Evolutionary conservation across 345 rosid genomes (phyloP).

Genomic region (Populus alba): DNA sequence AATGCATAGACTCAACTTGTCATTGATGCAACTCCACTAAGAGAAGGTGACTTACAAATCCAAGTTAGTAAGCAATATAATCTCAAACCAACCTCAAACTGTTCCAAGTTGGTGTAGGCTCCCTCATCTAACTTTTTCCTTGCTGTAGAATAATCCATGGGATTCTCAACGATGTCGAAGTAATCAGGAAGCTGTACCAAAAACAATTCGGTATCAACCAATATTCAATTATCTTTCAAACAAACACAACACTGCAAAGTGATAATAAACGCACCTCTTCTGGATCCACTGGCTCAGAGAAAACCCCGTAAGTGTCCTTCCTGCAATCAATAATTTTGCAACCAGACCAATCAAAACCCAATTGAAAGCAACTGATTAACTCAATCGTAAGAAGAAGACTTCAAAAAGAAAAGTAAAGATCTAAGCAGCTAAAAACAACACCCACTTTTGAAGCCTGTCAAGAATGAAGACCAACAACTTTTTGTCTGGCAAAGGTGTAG

Average conservation of each 20-base stretch:
- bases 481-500: constrained; percentile 56
- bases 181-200: constrained; percentile 92
- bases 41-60: neutral
- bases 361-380: constrained; percentile 19
- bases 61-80: neutral
- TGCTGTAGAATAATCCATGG: constrained; percentile 84
- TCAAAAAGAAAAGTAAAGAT: neutral
- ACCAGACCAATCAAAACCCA: constrained; percentile 16
- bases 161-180: constrained; percentile 70
- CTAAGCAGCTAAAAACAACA: neutral
- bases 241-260: constrained; percentile 10
- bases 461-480: constrained; percentile 76
- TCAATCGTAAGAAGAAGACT: neutral
- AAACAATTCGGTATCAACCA: constrained; percentile 15
- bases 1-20: neutral
- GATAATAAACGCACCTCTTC: constrained; percentile 62
- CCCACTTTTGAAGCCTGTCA: constrained; percentile 91
- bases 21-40: neutral
- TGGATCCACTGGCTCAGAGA: constrained; percentile 91
- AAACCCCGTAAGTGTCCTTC: constrained; percentile 94
- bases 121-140: constrained; percentile 66
- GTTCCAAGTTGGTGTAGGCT: constrained; percentile 71
- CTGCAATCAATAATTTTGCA: constrained; percentile 47
- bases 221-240: neutral
- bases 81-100: constrained; percentile 65